Evolutionary conservation across 495 filamentous ascomycete species (phyloP).

Genomic region (Eremomyces bilateralis): DNA sequence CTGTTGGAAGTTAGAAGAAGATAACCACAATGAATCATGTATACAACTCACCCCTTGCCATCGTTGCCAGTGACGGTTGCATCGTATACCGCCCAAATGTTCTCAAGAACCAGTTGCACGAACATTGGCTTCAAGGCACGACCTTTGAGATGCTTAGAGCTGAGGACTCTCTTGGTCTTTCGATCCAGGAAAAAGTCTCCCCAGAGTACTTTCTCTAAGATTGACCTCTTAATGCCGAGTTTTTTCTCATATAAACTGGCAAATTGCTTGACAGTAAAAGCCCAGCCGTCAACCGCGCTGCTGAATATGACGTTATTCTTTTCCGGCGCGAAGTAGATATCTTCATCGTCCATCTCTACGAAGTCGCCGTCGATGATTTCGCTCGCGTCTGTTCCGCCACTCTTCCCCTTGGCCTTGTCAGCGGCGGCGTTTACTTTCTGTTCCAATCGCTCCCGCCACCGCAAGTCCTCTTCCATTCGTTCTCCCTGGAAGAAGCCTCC

Average conservation of each 20-base stretch:
- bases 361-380: no score
- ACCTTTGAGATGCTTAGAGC: slow-evolving; percentile 81
- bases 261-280: slow-evolving; percentile 89
- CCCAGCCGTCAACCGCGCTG: slow-evolving; percentile 94
- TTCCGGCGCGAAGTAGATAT: slow-evolving; percentile 93
- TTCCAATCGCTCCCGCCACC: slow-evolving; percentile 88
- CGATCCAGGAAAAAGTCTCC: slow-evolving; percentile 93
- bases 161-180: slow-evolving; percentile 85
- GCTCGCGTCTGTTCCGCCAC: slow-evolving; percentile 12
- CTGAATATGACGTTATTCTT: slow-evolving; percentile 98
- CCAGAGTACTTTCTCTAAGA: slow-evolving; percentile 91
- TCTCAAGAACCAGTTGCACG: slow-evolving; percentile 87
- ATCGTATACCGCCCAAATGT: slow-evolving; percentile 91
- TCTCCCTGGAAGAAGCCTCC: slow-evolving; percentile 96
- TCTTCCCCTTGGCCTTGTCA: slow-evolving; percentile 11
- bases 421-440: slow-evolving; percentile 40
- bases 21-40: slow-evolving; percentile 12
- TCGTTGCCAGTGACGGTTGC: slow-evolving; percentile 66
- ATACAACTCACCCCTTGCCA: slow-evolving; percentile 45
- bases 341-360: slow-evolving; percentile 86
- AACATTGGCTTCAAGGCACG: slow-evolving; percentile 88
- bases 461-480: slow-evolving; percentile 94
- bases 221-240: slow-evolving; percentile 74
- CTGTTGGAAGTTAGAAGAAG: slow-evolving; percentile 25
- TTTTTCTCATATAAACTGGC: slow-evolving; percentile 90